A percentile compares a stretch with the other conserved stretches of the same genome.
Evolutionary conservation across 768 basidiomycete genomes (phyloP).

Genomic region (Calocybe indica): DNA sequence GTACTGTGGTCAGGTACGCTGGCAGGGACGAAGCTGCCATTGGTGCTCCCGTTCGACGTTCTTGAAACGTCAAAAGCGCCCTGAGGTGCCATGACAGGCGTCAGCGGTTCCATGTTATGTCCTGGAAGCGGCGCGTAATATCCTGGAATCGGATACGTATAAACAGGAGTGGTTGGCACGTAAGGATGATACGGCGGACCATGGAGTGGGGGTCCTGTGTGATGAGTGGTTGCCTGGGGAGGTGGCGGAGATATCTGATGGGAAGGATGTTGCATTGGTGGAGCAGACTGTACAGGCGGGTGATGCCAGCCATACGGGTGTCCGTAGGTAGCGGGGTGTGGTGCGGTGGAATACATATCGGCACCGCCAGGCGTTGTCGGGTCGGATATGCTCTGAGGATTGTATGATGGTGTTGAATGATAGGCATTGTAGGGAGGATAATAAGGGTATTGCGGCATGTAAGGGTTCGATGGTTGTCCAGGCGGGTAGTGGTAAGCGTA

Average conservation of each 20-base stretch:
- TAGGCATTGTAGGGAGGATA: slow-evolving; percentile 32
- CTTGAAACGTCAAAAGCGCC: slow-evolving; percentile 13
- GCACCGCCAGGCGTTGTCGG: slow-evolving; percentile 21
- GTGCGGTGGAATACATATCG: slow-evolving; percentile 20
- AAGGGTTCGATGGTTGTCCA: slow-evolving; percentile 30
- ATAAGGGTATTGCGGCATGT: slow-evolving; percentile 36
- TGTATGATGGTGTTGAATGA: slow-evolving; percentile 25
- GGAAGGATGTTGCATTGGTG: slow-evolving; percentile 24
- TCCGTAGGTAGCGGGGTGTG: background rate
- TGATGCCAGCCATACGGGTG: slow-evolving; percentile 1
- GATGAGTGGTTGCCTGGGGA: slow-evolving; percentile 18
- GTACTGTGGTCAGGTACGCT: no score
- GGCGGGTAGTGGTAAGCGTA: slow-evolving; percentile 49
- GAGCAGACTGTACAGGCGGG: slow-evolving; percentile 10
- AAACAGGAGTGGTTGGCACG: slow-evolving; percentile 20
- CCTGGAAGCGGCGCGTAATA: slow-evolving; percentile 21
- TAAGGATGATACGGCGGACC: slow-evolving; percentile 30
- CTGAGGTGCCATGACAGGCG: slow-evolving; percentile 1
- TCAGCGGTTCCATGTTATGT: slow-evolving; percentile 20
- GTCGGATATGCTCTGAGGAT: slow-evolving; percentile 26
- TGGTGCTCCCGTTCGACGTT: slow-evolving; percentile 20
- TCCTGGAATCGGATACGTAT: slow-evolving; percentile 19
- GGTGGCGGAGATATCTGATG: slow-evolving; percentile 24
- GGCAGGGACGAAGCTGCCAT: slow-evolving; percentile 11
- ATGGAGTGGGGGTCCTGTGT: slow-evolving; percentile 13